Evolutionary conservation across 208 protist species (phyloP).

Genomic region (Trypanosoma boissoni): DNA sequence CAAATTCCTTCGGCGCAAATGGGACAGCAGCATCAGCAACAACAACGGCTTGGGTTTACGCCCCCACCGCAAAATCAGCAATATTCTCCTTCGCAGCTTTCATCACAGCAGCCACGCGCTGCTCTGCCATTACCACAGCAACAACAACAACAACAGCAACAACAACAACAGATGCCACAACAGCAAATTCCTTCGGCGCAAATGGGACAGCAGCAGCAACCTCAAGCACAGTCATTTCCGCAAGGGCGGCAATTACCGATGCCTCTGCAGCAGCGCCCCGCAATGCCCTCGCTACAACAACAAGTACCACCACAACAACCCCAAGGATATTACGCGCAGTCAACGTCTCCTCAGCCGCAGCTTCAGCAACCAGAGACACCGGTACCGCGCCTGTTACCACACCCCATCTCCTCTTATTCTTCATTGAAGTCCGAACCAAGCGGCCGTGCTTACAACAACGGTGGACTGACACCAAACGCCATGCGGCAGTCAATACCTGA

Average conservation of each 20-base stretch:
- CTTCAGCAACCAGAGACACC: neutral
- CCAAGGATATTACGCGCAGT: too few species aligned
- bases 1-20: too few species aligned
- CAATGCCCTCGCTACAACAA: too few species aligned
- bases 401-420: slow-evolving; percentile 64
- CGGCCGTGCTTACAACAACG: too few species aligned
- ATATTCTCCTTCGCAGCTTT: neutral
- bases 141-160: slow-evolving; percentile 5
- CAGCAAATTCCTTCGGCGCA: neutral
- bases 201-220: slow-evolving; percentile 5
- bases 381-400: slow-evolving; percentile 54
- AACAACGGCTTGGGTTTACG: neutral
- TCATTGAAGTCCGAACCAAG: slow-evolving; percentile 29
- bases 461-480: too few species aligned
- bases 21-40: neutral
- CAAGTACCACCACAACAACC: too few species aligned
- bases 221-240: neutral
- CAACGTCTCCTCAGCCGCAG: too few species aligned
- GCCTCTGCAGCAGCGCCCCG: too few species aligned
- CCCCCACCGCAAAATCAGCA: neutral
- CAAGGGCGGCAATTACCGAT: too few species aligned
- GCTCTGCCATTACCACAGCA: neutral
- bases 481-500: slow-evolving; percentile 5
- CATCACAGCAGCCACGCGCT: slow-evolving; percentile 3
- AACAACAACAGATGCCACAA: neutral